These are phyloP conservation scores for Solanum ossicruentum DNA, from an alignment of 257 asterid genomes.

Conservation along the genomic window DNA sequence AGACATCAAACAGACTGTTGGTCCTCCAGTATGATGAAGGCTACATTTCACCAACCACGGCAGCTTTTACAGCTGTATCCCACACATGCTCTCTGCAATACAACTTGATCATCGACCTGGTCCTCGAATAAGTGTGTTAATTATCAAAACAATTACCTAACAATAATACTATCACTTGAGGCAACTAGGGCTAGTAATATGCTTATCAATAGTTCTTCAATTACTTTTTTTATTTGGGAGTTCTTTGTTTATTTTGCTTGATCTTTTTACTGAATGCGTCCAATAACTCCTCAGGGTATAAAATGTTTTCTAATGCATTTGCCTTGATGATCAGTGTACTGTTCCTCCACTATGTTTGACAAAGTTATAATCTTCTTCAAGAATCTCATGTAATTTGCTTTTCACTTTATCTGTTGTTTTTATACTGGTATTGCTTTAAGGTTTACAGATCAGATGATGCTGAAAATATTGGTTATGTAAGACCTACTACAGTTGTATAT, in stretches of 20 bases:
- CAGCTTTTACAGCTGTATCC: too few relatives aligned
- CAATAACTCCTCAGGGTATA: neutral
- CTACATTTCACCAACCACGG: too few relatives aligned
- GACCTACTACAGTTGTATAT: slow-evolving; percentile 84
- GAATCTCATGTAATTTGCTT: neutral
- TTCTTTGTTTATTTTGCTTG: neutral
- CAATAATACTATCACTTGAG: neutral
- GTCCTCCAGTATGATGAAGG: too few relatives aligned
- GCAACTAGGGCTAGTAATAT: neutral
- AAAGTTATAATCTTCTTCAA: neutral
- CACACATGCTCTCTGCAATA: too few relatives aligned
- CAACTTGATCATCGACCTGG: too few relatives aligned
- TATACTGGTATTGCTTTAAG: slow-evolving; percentile 34
- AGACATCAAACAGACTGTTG: too few relatives aligned
- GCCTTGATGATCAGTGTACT: neutral
- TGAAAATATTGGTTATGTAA: slow-evolving; percentile 93
- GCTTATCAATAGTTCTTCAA: neutral
- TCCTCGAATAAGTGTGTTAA: too few relatives aligned
- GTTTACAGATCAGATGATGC: slow-evolving; percentile 95
- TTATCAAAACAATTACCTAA: too few relatives aligned
- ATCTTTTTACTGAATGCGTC: neutral
- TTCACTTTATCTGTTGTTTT: neutral
- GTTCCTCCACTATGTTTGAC: neutral
- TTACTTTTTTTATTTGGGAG: neutral
- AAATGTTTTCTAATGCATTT: neutral